Conservation (phyloP, 2,329 filamentous ascomycete species). For the Talaromyces sp. region DNA sequence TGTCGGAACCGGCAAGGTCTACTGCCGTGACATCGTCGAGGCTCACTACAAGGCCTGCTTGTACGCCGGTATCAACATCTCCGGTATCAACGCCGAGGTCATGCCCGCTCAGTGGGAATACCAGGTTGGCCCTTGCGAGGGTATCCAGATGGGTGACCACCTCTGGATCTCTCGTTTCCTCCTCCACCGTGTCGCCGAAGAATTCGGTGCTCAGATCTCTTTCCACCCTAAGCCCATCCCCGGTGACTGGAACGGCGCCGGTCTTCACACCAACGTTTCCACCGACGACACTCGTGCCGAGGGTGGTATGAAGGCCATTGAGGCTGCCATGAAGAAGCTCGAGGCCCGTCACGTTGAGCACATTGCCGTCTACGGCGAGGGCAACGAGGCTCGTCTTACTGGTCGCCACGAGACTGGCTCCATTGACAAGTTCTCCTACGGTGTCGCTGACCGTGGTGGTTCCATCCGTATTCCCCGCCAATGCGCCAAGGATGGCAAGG, state of each 20-base stretch:
- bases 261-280: slow-evolving; percentile 91
- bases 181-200: slow-evolving; percentile 86
- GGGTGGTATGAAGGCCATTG: slow-evolving; percentile 93
- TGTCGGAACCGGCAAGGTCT: slow-evolving; percentile 95
- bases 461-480: slow-evolving; percentile 90
- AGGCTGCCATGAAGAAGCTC: slow-evolving; percentile 79
- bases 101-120: slow-evolving; percentile 98
- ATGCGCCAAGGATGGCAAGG: slow-evolving; percentile 80
- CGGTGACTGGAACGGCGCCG: slow-evolving; percentile 95
- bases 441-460: slow-evolving; percentile 91
- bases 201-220: slow-evolving; percentile 94
- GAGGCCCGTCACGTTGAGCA: slow-evolving; percentile 74
- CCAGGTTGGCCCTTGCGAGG: slow-evolving; percentile 86
- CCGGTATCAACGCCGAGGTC: slow-evolving; percentile 97
- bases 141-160: slow-evolving; percentile 91
- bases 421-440: slow-evolving; percentile 91
- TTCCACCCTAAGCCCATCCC: slow-evolving; percentile 93
- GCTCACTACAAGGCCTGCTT: slow-evolving; percentile 87
- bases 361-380: slow-evolving; percentile 92
- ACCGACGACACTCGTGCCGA: slow-evolving; percentile 83
- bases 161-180: slow-evolving; percentile 92
- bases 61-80: slow-evolving; percentile 88
- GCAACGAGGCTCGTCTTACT: slow-evolving; percentile 91
- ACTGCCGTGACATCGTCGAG: slow-evolving; percentile 97
- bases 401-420: slow-evolving; percentile 90